These are phyloP conservation scores for Cercospora berteroae DNA, from an alignment of 2,329 filamentous ascomycete genomes.

Conservation along the genomic window DNA sequence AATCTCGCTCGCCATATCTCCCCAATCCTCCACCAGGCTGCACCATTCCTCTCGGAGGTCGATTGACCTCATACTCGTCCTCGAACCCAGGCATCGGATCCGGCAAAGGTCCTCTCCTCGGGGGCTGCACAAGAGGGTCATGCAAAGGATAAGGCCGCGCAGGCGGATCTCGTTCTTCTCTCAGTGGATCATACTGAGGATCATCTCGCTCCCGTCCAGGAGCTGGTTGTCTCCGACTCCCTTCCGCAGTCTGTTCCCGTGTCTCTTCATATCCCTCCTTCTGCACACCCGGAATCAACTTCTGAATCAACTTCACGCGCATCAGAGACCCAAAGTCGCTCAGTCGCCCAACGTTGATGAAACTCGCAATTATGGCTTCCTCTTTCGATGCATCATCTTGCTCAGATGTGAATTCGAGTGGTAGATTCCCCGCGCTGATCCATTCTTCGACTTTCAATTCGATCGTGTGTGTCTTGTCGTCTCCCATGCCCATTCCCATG, in stretches of 20 bases:
- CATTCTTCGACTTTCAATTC: constrained; percentile 75
- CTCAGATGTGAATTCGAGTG: constrained; percentile 38
- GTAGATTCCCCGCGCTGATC: constrained; percentile 62
- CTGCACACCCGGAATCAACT: constrained; percentile 71
- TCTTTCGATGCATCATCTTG: constrained; percentile 42
- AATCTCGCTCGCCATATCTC: constrained; percentile 78
- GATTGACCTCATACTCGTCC: constrained; percentile 82
- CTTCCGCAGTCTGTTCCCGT: constrained; percentile 22
- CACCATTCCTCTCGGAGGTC: constrained; percentile 56
- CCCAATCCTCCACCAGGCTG: constrained; percentile 26
- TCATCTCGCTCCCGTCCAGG: constrained; percentile 30
- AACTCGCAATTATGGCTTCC: constrained; percentile 56
- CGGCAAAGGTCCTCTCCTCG: constrained; percentile 60
- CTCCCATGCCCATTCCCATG: constrained; percentile 72
- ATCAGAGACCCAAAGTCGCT: constrained; percentile 67
- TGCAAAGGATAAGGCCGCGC: constrained; percentile 65
- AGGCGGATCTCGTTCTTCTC: constrained; percentile 57
- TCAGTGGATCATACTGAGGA: constrained; percentile 49
- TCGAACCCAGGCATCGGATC: constrained; percentile 83
- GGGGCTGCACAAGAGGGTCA: constrained; percentile 53
- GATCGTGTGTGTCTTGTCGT: constrained; percentile 76
- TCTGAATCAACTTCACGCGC: constrained; percentile 79
- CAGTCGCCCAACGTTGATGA: constrained; percentile 71
- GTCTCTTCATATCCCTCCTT: constrained; percentile 75
- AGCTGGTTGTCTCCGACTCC: constrained; percentile 21